A percentile compares a stretch with the other conserved stretches of the same genome.
phyloP scores from a whole-genome alignment of 1,139 yeast species.

The Eremothecium sinecaudum region DNA sequence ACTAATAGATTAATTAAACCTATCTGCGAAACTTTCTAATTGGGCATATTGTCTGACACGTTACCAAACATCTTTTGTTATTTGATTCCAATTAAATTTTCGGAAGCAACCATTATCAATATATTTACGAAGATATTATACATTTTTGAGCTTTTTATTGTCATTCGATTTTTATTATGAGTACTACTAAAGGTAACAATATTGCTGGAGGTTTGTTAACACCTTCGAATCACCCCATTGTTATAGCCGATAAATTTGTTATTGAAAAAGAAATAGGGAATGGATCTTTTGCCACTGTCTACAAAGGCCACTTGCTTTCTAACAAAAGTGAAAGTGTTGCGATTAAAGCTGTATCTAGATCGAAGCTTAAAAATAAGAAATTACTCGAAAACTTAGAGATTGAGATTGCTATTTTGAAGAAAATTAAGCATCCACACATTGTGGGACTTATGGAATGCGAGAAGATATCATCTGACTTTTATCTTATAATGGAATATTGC shows the following conservation, averaged over 20 bases:
- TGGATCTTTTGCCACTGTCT: slow-evolving; percentile 93
- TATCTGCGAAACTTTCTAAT: too few relatives aligned
- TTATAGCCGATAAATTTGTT: slow-evolving; percentile 19
- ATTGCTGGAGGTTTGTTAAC: too few relatives aligned
- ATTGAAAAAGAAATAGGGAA: slow-evolving; percentile 61
- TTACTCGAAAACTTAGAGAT: slow-evolving; percentile 82
- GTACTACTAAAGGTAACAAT: too few relatives aligned
- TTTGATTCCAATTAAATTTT: too few relatives aligned
- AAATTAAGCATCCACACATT: slow-evolving; percentile 85
- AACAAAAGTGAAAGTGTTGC: slow-evolving; percentile 39
- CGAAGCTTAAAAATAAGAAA: slow-evolving; percentile 76
- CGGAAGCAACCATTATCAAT: too few relatives aligned
- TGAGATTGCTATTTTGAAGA: slow-evolving; percentile 78
- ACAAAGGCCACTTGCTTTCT: slow-evolving; percentile 44
- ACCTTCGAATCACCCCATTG: too few relatives aligned
- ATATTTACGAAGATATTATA: too few relatives aligned
- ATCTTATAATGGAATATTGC: slow-evolving; percentile 94
- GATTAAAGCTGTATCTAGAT: slow-evolving; percentile 75
- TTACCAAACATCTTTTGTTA: too few relatives aligned
- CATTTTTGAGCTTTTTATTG: too few relatives aligned
- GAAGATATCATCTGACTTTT: slow-evolving; percentile 71
- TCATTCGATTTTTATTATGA: too few relatives aligned
- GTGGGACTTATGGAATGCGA: slow-evolving; percentile 78
- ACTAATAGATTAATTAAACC: too few relatives aligned
- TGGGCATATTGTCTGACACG: too few relatives aligned